Conservation (phyloP, 1,284 basidiomycete species). For the Athelia sp. region DNA sequence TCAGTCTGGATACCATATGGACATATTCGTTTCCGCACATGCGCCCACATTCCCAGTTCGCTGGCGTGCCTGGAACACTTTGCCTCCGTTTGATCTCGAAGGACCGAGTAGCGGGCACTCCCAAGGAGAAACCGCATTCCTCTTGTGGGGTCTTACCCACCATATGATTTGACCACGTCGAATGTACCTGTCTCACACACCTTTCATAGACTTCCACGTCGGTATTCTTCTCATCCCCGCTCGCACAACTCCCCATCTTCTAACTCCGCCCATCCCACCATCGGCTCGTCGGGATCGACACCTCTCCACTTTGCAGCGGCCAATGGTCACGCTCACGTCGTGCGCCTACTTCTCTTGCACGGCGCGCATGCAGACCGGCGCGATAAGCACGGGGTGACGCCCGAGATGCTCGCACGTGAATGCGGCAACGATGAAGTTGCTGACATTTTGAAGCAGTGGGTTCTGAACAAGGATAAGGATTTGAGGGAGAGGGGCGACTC, state of each 20-base stretch:
- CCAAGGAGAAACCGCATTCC: too few species aligned
- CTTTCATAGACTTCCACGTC: conserved; percentile 43
- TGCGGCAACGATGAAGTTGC: conserved; percentile 40
- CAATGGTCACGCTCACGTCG: conserved; percentile 58
- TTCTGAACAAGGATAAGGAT: conserved; percentile 28
- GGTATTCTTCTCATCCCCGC: conserved; percentile 49
- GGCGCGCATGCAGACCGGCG: conserved; percentile 54
- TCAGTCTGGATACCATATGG: too few species aligned
- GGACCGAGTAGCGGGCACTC: too few species aligned
- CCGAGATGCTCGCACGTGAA: conserved; percentile 42
- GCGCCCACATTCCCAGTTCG: too few species aligned
- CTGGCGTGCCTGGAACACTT: too few species aligned
- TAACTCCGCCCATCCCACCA: conserved; percentile 25
- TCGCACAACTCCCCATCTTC: conserved; percentile 22
- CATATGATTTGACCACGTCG: too few species aligned
- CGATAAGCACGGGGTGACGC: conserved; percentile 66
- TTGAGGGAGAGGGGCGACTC: too few species aligned
- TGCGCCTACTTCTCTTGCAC: conserved; percentile 54
- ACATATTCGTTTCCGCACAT: too few species aligned
- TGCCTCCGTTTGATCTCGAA: too few species aligned
- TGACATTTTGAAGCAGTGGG: conserved; percentile 32
- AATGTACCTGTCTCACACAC: background rate
- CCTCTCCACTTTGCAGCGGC: conserved; percentile 74
- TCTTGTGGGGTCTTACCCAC: too few species aligned
- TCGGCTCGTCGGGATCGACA: conserved; percentile 61